Conservation (phyloP, 257 asterid species). For the Sherardia arvensis region DNA sequence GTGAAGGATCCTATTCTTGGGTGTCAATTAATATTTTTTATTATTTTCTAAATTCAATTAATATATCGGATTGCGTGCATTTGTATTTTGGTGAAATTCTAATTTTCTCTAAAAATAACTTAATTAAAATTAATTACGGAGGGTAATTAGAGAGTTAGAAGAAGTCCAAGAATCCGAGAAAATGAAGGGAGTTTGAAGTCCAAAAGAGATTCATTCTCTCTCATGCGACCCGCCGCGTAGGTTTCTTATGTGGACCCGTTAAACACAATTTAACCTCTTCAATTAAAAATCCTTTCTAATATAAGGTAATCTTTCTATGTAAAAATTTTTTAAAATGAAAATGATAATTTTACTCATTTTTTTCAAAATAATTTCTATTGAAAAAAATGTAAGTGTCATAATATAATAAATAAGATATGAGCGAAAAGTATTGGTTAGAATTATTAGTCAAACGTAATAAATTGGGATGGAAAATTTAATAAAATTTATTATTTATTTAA, state of each 20-base stretch:
- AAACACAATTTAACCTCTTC: neutral
- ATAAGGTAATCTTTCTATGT: too few species aligned
- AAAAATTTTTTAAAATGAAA: too few species aligned
- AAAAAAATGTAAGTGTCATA: too few species aligned
- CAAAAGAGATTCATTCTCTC: neutral
- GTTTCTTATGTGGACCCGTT: neutral
- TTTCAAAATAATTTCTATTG: too few species aligned
- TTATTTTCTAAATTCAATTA: too few species aligned
- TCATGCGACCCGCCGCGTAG: slow-evolving; percentile 11
- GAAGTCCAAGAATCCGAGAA: neutral
- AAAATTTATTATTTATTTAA: too few species aligned
- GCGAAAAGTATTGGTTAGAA: too few species aligned
- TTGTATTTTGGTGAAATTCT: neutral
- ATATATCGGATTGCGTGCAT: neutral
- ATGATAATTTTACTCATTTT: too few species aligned
- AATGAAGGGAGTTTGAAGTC: neutral
- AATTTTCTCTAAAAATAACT: neutral
- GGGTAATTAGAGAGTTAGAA: neutral
- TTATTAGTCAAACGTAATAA: too few species aligned
- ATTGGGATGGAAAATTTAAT: too few species aligned
- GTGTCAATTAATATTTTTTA: neutral
- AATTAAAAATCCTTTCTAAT: too few species aligned
- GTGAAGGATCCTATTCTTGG: slow-evolving; percentile 10
- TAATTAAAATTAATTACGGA: neutral
- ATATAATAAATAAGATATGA: too few species aligned